Base-by-base conservation (phyloP, 1,284 basidiomycete species). In the Trametes pubescens region DNA sequence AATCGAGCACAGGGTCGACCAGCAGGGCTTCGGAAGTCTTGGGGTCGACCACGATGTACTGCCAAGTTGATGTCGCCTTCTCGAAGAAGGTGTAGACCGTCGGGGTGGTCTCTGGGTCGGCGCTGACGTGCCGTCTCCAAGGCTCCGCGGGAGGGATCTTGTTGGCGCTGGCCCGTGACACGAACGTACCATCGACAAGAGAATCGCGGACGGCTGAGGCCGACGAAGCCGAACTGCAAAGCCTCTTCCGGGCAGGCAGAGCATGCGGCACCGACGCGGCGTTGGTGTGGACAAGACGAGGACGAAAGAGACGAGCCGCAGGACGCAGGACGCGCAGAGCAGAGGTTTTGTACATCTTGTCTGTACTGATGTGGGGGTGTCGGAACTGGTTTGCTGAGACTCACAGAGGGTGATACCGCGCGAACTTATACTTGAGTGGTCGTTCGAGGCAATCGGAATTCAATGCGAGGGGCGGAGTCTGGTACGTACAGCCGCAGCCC, bases 1-100 rank as follows among this genome's bases (percentile, higher is more conserved):
- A 80, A 62, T 80, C 78, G 9, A 80, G 71, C 5, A 80, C 79
- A 14, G 78, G 71, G 65, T 80, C 78, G 59, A 80, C 76, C 21
- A 81, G 66, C 48, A 74, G 75, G 4, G 76, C 74, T 22, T 79
- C 72, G 40, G 64, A 66, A 2, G 76, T 76, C 26, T 65, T 62
- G 2, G 76, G 75, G 57, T 80, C 78, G 0, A 69, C 73, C 18
- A 79, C 73, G 24, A 81, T 48, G 66, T 80, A 80, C 66, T 80
- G 79, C 76, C 76, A 78, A 40, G 76, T 78, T 11, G 72, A 74
- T 7, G 76, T 77, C 11, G 65, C 72, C 38, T 70, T 71, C 65
- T 78, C 76, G 53, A 76, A 77, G 70, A 78, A 78, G 4, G 73
- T 71, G 57, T 69, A 72, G 21, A 77, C 72, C 24, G 65, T 72